phyloP scores from a whole-genome alignment of 1,284 basidiomycete species.

The Cryptococcus maquisensis region DNA sequence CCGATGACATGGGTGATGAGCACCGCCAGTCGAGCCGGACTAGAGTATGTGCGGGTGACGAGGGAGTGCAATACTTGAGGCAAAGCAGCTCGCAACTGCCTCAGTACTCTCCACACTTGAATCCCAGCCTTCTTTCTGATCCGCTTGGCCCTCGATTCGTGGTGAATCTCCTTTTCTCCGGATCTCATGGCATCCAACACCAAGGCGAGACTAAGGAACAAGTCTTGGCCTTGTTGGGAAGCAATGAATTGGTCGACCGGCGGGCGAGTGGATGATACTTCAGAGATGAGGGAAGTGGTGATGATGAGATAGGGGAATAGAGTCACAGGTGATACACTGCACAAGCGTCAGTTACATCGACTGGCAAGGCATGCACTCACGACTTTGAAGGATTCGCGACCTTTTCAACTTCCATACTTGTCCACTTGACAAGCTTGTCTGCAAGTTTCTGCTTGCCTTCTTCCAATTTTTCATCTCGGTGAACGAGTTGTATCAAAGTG shows the following conservation, averaged over 20 bases:
- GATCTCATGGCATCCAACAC: slow-evolving; percentile 35
- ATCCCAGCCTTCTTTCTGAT: slow-evolving; percentile 34
- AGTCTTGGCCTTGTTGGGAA: slow-evolving; percentile 31
- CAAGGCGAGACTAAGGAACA: slow-evolving; percentile 33
- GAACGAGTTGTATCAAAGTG: slow-evolving; percentile 30
- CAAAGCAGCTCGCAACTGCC: slow-evolving; percentile 27
- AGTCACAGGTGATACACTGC: slow-evolving; percentile 23
- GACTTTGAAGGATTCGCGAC: slow-evolving; percentile 18
- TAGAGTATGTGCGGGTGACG: slow-evolving; percentile 21
- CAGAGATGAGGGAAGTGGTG: slow-evolving; percentile 29
- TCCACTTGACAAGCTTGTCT: slow-evolving; percentile 46
- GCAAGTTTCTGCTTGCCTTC: slow-evolving; percentile 35
- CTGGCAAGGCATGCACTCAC: slow-evolving; percentile 13
- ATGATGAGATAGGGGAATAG: slow-evolving; percentile 38
- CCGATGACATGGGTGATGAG: slow-evolving; percentile 41
- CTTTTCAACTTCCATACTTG: slow-evolving; percentile 35
- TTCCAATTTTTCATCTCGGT: slow-evolving; percentile 33
- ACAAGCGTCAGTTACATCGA: background rate
- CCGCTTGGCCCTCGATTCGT: slow-evolving; percentile 15
- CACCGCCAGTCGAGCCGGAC: slow-evolving; percentile 28
- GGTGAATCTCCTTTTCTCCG: slow-evolving; percentile 18
- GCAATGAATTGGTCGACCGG: slow-evolving; percentile 20
- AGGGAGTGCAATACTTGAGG: slow-evolving; percentile 32
- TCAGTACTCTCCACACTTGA: slow-evolving; percentile 35
- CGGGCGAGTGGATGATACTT: slow-evolving; percentile 23